phyloP scores from a whole-genome alignment of 306 rosid genomes.

The Senna tora region DNA sequence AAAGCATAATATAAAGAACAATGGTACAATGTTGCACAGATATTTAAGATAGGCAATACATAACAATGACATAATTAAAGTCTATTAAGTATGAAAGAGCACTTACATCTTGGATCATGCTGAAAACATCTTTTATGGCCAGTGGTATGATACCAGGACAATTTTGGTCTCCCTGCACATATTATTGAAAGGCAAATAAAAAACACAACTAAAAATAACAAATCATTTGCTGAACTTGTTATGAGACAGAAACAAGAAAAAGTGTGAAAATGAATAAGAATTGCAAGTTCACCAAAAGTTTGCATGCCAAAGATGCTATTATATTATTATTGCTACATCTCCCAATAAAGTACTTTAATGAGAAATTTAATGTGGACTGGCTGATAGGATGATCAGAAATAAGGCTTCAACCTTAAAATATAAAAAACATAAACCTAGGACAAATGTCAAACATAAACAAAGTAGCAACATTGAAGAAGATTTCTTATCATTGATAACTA shows the following conservation, averaged over 20 bases:
- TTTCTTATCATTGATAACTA: background rate
- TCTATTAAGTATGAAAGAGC: conserved; percentile 30
- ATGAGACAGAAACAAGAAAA: conserved; percentile 16
- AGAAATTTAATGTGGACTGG: background rate
- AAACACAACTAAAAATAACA: conserved; percentile 15
- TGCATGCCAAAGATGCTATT: background rate
- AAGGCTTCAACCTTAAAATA: conserved; percentile 21
- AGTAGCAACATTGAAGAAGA: conserved; percentile 29
- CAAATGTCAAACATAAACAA: conserved; percentile 26
- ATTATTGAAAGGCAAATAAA: conserved; percentile 31
- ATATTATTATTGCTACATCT: background rate
- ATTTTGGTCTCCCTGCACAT: conserved; percentile 87
- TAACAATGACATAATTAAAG: conserved; percentile 12
- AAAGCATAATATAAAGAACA: conserved; percentile 18
- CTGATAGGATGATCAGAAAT: background rate
- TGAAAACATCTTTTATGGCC: conserved; percentile 98
- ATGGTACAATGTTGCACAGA: background rate
- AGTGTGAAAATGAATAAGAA: background rate
- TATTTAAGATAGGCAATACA: background rate
- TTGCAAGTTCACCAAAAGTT: conserved; percentile 8
- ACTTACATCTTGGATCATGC: conserved; percentile 98
- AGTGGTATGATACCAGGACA: conserved; percentile 94
- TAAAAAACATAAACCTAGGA: conserved; percentile 2
- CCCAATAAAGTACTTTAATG: background rate
- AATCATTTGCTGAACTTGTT: conserved; percentile 13